Base-by-base conservation (phyloP, 108 stramenopile species). In the Ochromonas danica region DNA sequence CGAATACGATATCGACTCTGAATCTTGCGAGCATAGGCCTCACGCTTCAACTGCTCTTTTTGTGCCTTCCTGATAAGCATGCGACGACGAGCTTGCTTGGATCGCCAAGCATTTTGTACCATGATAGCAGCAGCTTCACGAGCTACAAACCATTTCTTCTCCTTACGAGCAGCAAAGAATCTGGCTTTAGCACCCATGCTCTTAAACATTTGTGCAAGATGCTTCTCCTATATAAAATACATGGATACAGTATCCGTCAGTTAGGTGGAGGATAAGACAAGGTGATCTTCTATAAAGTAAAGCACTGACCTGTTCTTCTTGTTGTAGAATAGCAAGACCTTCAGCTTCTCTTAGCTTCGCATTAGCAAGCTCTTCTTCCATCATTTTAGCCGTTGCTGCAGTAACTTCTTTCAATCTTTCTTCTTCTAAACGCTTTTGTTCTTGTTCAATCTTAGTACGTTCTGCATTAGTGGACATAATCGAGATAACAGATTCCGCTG, bases 21-120 rank as follows among this genome's bases (percentile, higher is more conserved):
- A 57, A 75, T 75, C 38, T 75, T 75, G 51, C 72, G 72, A 27
- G 51, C 72, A 75, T 75, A 75, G 28, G 14, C 72, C 3, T 75
- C 72, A 6, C 38, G 6, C 10, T 10, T 6, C 40, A 75, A 60
- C 6, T 6, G 3, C 6, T 42, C 14, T 41, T 75, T 75, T 36
- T 75, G n/a, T 31, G 72, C 72, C 10, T 41, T 38, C 40, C 38
- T 75, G 3, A 27, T 3, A 35, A 41, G 6, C 72, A 75, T 36
- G 6, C 38, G 14, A 27, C 72, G 14, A 30, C 31, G 3, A 6
- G 72, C 72, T 33, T 35, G 22, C 72, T 42, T 75, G 3, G 72
- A 17, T 57, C 72, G 3, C 72, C 72, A 75, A 31, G 72, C 72
- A 30, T 33, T 33, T 60, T 75, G 72, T 36, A 75, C 3, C 72